Conservation (phyloP, 176 grass and related monocot species). For the Zoysia japonica region DNA sequence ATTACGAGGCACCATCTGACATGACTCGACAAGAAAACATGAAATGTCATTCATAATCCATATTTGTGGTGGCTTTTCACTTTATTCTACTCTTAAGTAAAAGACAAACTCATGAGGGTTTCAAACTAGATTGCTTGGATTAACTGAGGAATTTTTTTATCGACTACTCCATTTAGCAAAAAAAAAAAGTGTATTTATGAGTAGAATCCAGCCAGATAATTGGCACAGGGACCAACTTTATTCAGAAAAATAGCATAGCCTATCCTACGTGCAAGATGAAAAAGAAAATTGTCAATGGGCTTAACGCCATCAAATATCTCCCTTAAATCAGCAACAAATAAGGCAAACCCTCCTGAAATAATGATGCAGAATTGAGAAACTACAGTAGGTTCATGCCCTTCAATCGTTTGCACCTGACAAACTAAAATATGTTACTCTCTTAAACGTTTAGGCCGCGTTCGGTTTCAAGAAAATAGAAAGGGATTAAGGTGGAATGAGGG, state of each 20-base stretch:
- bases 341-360: constrained; percentile 3
- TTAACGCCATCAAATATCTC: neutral
- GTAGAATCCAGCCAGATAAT: neutral
- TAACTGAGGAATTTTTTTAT: neutral
- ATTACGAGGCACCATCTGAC: neutral
- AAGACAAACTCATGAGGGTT: neutral
- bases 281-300: neutral
- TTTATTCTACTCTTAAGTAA: neutral
- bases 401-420: neutral
- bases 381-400: neutral
- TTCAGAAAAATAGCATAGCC: neutral
- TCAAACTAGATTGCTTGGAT: neutral
- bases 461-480: no score
- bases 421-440: neutral
- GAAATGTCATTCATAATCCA: neutral
- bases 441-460: neutral
- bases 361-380: constrained; percentile 26
- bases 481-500: no score
- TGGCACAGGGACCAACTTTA: constrained; percentile 1
- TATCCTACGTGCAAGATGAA: neutral
- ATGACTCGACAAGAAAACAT: neutral
- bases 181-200: neutral
- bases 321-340: constrained; percentile 3
- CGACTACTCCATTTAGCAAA: no score
- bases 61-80: neutral